Evolutionary conservation across 768 basidiomycete genomes (phyloP).

Genomic region (Russula earlei): DNA sequence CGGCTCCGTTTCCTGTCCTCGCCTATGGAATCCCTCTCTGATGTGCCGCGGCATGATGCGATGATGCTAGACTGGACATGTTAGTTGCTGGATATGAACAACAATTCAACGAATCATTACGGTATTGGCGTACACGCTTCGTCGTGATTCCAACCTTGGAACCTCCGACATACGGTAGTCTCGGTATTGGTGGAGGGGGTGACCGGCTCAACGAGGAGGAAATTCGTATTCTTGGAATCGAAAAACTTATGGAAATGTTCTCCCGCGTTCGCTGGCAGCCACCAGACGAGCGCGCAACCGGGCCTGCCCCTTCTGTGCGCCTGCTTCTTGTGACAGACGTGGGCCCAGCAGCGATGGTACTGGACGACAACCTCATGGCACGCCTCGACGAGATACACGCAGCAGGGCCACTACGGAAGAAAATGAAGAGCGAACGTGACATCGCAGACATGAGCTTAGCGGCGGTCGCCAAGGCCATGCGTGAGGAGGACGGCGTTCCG

Average conservation of each 20-base stretch:
- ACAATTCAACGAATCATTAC: slow-evolving; percentile 68
- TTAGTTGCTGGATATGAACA: slow-evolving; percentile 75
- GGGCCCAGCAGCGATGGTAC: slow-evolving; percentile 67
- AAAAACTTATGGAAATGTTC: slow-evolving; percentile 84
- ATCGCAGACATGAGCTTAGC: slow-evolving; percentile 54
- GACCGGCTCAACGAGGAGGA: slow-evolving; percentile 82
- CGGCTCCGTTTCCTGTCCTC: too few species aligned
- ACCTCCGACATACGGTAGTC: slow-evolving; percentile 37
- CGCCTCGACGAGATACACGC: slow-evolving; percentile 77
- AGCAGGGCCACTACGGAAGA: slow-evolving; percentile 64
- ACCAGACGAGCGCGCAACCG: slow-evolving; percentile 40
- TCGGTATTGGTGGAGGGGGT: slow-evolving; percentile 42
- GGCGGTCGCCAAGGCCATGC: slow-evolving; percentile 74
- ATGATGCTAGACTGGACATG: slow-evolving; percentile 61
- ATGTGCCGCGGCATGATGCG: not conserved
- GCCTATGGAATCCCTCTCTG: not conserved
- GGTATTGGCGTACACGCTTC: slow-evolving; percentile 92
- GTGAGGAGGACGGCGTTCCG: slow-evolving; percentile 72
- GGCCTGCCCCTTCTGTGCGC: slow-evolving; percentile 50
- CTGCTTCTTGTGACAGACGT: slow-evolving; percentile 81
- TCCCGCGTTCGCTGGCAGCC: slow-evolving; percentile 74
- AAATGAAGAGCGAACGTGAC: slow-evolving; percentile 69
- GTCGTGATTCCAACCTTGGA: slow-evolving; percentile 83
- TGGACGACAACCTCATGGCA: slow-evolving; percentile 69
- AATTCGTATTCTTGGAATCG: slow-evolving; percentile 79